Evolutionary conservation across 2,329 filamentous ascomycete genomes (phyloP).

Genomic region (Thelonectria rubi): DNA sequence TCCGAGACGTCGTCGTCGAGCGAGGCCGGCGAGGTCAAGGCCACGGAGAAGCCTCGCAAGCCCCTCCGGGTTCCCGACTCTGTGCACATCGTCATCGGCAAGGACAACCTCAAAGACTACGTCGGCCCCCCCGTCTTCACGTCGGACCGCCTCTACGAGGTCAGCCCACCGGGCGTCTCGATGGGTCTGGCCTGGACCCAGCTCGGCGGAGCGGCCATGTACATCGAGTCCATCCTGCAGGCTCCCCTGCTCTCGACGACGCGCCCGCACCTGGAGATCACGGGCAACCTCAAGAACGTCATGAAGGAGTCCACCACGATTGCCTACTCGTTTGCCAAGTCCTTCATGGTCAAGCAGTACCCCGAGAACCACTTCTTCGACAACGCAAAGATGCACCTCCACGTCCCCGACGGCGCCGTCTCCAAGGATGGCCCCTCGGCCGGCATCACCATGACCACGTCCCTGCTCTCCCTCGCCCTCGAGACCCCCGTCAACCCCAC

Average conservation of each 20-base stretch:
- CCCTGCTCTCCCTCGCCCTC: constrained; percentile 84
- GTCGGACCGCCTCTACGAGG: constrained; percentile 92
- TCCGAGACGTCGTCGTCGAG: constrained; percentile 40
- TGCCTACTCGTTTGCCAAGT: constrained; percentile 95
- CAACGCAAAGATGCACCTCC: constrained; percentile 92
- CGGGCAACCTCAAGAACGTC: constrained; percentile 92
- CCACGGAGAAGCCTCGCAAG: constrained; percentile 74
- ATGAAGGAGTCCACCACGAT: constrained; percentile 99
- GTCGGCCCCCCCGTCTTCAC: constrained; percentile 96
- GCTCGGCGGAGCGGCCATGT: constrained; percentile 94
- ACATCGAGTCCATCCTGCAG: constrained; percentile 96
- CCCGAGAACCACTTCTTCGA: constrained; percentile 95
- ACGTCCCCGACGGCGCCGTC: constrained; percentile 95
- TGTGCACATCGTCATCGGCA: constrained; percentile 86
- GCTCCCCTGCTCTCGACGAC: constrained; percentile 78
- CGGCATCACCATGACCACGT: constrained; percentile 98
- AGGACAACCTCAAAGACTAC: constrained; percentile 94
- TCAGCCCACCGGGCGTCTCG: constrained; percentile 90
- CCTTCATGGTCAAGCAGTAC: constrained; percentile 84
- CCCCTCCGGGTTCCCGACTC: constrained; percentile 84
- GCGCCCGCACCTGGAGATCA: constrained; percentile 84
- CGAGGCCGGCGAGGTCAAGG: constrained; percentile 49
- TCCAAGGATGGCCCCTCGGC: constrained; percentile 94
- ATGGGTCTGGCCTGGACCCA: constrained; percentile 99
- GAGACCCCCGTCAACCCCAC: constrained; percentile 82